These are phyloP conservation scores for Sarocladium oryzae DNA, from an alignment of 2,329 filamentous ascomycete species.

Conservation along the genomic window DNA sequence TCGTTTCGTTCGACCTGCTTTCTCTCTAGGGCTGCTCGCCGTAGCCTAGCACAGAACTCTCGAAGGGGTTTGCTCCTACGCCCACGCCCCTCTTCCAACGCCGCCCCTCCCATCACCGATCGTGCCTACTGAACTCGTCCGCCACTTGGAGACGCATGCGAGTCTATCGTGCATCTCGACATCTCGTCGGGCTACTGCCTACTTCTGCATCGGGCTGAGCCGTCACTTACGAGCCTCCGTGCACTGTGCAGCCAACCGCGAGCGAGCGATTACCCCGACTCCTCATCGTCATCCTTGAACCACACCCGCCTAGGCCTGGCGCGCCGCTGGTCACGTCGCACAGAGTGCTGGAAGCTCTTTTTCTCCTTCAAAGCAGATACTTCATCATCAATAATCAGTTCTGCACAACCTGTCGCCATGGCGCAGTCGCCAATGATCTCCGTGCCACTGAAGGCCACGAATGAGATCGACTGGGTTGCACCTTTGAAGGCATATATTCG, in stretches of 20 bases:
- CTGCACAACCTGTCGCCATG: conserved; percentile 39
- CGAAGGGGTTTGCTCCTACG: background rate
- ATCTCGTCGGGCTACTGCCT: background rate
- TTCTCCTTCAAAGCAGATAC: background rate
- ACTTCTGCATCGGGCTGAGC: background rate
- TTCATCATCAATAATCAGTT: background rate
- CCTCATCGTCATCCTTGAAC: background rate
- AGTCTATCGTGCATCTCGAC: background rate
- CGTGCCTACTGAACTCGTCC: background rate
- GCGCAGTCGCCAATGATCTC: conserved; percentile 92
- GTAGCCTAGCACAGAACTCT: background rate
- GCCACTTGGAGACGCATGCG: conserved; percentile 2
- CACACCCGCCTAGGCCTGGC: background rate
- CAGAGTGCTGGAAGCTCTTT: conserved; percentile 1
- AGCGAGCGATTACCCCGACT: background rate
- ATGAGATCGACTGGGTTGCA: conserved; percentile 95
- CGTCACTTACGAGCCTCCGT: background rate
- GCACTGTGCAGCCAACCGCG: background rate
- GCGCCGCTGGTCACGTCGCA: conserved; percentile 3
- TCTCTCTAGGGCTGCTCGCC: background rate
- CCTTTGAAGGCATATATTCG: conserved; percentile 92
- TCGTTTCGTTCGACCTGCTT: background rate
- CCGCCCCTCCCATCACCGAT: background rate
- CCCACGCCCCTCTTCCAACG: background rate
- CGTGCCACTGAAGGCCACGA: conserved; percentile 85